phyloP scores from a whole-genome alignment of 2,329 filamentous ascomycete genomes.

The Sporothrix curviconia region DNA sequence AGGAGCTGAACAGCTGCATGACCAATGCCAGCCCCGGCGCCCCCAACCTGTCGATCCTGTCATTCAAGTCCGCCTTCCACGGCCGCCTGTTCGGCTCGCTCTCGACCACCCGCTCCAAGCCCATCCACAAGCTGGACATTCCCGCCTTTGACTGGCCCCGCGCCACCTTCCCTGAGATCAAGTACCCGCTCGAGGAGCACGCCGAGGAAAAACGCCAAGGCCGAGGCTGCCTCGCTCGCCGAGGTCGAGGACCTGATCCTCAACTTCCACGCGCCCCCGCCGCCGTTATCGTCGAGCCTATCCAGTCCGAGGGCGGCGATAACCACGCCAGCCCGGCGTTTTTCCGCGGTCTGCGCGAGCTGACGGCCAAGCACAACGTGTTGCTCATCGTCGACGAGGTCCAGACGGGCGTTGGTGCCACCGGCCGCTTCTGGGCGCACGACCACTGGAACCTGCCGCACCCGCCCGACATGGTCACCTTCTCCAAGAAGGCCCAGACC shows the following conservation, averaged over 20 bases:
- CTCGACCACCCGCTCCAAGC: conserved; percentile 84
- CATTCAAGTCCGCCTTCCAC: conserved; percentile 84
- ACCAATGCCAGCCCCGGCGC: conserved; percentile 71
- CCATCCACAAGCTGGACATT: conserved; percentile 92
- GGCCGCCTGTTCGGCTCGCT: conserved; percentile 82
- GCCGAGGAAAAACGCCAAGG: conserved; percentile 71
- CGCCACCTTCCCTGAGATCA: conserved; percentile 75
- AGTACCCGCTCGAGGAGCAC: conserved; percentile 79
- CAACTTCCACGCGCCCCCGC: conserved; percentile 73
- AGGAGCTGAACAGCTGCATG: conserved; percentile 72
- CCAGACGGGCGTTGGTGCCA: conserved; percentile 87
- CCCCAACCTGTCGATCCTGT: conserved; percentile 73
- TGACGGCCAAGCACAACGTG: conserved; percentile 71
- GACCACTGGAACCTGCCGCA: conserved; percentile 80
- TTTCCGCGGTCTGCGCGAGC: conserved; percentile 74
- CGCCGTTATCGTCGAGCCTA: conserved; percentile 79
- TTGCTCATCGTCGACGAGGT: conserved; percentile 92
- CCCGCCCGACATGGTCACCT: conserved; percentile 89
- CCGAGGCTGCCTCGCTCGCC: conserved; percentile 72
- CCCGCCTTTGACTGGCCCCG: conserved; percentile 94
- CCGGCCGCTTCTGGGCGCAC: conserved; percentile 93
- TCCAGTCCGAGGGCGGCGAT: conserved; percentile 90
- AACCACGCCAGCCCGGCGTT: conserved; percentile 86
- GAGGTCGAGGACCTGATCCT: conserved; percentile 78
- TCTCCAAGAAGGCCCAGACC: conserved; percentile 91